These are phyloP conservation scores for Cucurbita maxima DNA, from an alignment of 306 rosid species.

Conservation along the genomic window DNA sequence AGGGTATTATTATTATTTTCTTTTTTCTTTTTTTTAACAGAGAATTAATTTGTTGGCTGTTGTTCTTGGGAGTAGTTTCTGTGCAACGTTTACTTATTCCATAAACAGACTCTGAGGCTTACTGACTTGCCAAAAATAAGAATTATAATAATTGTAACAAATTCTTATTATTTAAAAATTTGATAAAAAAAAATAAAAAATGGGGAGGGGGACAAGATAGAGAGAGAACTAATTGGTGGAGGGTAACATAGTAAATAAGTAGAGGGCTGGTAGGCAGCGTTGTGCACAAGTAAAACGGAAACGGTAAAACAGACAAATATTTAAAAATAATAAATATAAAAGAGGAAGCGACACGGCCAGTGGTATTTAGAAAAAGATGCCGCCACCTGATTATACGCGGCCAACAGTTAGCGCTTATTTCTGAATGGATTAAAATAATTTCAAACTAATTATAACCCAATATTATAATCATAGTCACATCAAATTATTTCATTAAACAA, in stretches of 20 bases:
- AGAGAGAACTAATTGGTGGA: not conserved
- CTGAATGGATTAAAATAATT: too few species aligned
- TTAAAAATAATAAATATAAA: not conserved
- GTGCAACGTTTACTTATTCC: not conserved
- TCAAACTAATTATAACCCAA: too few species aligned
- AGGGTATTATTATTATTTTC: not conserved
- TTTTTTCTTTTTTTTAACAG: not conserved
- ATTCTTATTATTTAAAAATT: not conserved
- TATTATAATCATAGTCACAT: too few species aligned
- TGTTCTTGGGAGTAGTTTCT: not conserved
- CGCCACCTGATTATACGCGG: slow-evolving; percentile 17
- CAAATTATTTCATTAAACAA: too few species aligned
- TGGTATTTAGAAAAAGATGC: not conserved
- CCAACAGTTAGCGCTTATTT: slow-evolving; percentile 14
- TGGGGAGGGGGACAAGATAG: not conserved
- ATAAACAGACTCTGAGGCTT: not conserved
- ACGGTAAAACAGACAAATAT: not conserved
- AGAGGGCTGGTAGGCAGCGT: not conserved
- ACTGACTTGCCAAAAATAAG: not conserved
- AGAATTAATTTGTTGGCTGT: not conserved
- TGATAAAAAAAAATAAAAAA: too few species aligned
- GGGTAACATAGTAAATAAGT: slow-evolving; percentile 1
- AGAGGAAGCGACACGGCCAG: slow-evolving; percentile 12
- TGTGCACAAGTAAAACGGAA: not conserved
- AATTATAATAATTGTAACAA: not conserved